Percentiles rank a stretch among this genome's conserved stretches.
phyloP scores from a whole-genome alignment of 73 alveolate species.

The Blepharisma stoltei region DNA sequence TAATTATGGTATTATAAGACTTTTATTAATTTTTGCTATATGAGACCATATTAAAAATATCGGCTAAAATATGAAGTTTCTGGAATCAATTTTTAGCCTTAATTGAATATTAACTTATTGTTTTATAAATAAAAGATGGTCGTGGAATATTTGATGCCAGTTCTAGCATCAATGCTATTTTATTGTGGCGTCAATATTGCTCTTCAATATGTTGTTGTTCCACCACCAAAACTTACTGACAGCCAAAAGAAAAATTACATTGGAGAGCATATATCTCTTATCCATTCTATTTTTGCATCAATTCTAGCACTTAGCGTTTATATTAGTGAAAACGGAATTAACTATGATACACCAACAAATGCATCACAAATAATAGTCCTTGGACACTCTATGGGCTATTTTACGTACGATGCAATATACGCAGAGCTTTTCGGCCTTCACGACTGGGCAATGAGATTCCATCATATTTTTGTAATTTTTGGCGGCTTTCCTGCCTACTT shows the following conservation, averaged over 20 bases:
- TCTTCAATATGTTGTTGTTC: neutral
- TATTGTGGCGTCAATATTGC: too few species aligned
- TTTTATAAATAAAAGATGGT: too few species aligned
- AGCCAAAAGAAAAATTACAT: neutral
- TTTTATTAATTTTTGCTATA: too few species aligned
- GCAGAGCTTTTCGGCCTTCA: conserved; percentile 23
- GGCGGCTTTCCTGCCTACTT: conserved; percentile 12
- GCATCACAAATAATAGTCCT: neutral
- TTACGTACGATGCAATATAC: conserved; percentile 11
- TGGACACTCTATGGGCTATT: conserved; percentile 27
- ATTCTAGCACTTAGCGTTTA: conserved; percentile 1
- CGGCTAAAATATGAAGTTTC: too few species aligned
- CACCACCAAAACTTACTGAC: neutral
- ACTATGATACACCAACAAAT: neutral
- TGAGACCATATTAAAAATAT: too few species aligned
- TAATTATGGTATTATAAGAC: too few species aligned
- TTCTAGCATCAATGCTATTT: too few species aligned
- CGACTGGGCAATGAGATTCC: conserved; percentile 29
- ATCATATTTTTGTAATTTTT: conserved; percentile 10
- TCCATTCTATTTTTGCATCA: conserved; percentile 6
- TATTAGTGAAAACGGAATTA: neutral
- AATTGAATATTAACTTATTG: too few species aligned
- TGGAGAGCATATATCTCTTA: conserved; percentile 24
- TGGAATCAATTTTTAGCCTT: too few species aligned
- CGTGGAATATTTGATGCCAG: too few species aligned